Evolutionary conservation across 306 rosid genomes (phyloP), one percentile per base, ranked within the genome.

Genomic region (Cucurbita ficifolia): DNA sequence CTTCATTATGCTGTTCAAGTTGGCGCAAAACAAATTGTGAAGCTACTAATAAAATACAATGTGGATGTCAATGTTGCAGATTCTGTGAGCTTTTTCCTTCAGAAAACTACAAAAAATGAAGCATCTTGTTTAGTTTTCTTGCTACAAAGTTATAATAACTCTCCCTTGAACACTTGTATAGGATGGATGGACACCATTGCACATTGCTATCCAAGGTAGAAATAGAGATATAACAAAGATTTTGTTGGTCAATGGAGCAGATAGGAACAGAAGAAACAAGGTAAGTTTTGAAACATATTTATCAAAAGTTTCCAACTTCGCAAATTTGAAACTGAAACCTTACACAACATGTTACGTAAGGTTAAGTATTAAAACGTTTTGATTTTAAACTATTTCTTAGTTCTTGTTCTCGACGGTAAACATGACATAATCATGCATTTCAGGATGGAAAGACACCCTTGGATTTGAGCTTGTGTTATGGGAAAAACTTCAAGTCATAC

Each of bases 171-270:
- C 55, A 48, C 80, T 48, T 61, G 9, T 77, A 58, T 89, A 94
- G 98, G 96, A 86, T 43, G 98, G 94, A 51, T 94, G 98, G 98
- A 90, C 97, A 43, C 91, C 98, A 7, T 89, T 94, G 86, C 98
- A 89, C 42, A 39, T 90, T 76, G 95, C 98, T 53, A 83, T 90
- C 52, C 98, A 94, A 78, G 83, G 94, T 81, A 83, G 98, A 82
- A 89, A 89, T 55, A 86, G 94, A 86, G 88, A 86, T 77, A 85
- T 94, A 61, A 93, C 81, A 40, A 94, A 94, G 78, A 82, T 90
- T 73, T 84, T 94, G 88, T 81, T 90, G 79, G 87, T 85, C 60
- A 87, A 87, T 57, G 96, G 98, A 12, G 97, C 95, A 5, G 97
- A 94, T 79, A 85, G 82, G 82, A 80, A 70, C 59, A 82, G 91